Base-by-base conservation (phyloP, 768 basidiomycete species). In the Xerocomus potaroensis region DNA sequence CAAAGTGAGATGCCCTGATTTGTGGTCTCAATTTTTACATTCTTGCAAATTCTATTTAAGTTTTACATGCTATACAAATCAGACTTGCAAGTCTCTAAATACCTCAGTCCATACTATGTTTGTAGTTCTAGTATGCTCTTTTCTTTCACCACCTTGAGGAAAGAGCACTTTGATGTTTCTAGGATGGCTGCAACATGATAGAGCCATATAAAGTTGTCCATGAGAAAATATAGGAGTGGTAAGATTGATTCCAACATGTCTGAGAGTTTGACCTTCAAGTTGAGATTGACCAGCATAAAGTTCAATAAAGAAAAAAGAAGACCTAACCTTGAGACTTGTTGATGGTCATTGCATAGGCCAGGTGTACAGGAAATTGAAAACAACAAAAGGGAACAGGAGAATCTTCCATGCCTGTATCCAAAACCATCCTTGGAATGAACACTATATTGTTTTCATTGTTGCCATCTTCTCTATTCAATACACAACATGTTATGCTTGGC, bases 301-400 rank as follows among this genome's bases (percentile, higher is more conserved):
- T n/a, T n/a, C n/a, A n/a, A n/a, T n/a, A n/a, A n/a, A n/a, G n/a
- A n/a, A n/a, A n/a, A n/a, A n/a, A n/a, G n/a, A n/a, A n/a, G n/a
- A n/a, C n/a, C n/a, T n/a, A n/a, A n/a, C n/a, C n/a, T n/a, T 71
- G 68, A 11, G 62, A 48, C 31, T 72, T 72, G 60, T 72, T 70
- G 53, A 71, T 68, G 0, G 68, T 61, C 64, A 72, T 68, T 0
- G 63, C 64, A 63, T 68, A 72, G 3, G 63, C 66, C 8, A 73
- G 51, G 5, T 58, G 49, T 0, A 73, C 53, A 36, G 70, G 66
- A 30, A 66, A 66, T 41, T 68, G 66, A 0, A 61, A 35, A 0
- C 55, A 32, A 1, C 15, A 12, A 9, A 72, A 54, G 2, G 52
- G 50, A 35, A 69, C 45, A 15, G 61, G 45, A 12, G 54, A 51